Conservation (phyloP, 2,329 filamentous ascomycete genomes). For the Raffaelea albimanens region DNA sequence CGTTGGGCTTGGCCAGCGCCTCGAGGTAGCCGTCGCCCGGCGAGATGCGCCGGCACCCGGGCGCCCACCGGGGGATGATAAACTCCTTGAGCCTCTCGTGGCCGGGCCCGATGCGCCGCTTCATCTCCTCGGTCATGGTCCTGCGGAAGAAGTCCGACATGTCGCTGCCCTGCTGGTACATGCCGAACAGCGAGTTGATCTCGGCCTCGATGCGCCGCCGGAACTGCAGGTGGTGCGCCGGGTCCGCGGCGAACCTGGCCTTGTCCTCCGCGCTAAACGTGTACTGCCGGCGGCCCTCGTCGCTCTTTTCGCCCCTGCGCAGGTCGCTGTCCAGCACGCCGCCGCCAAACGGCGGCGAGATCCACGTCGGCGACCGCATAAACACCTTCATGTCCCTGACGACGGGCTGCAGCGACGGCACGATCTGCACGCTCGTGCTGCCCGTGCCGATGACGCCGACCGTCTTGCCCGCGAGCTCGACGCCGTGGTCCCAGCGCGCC, state of each 20-base stretch:
- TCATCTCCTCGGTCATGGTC: conserved; percentile 32
- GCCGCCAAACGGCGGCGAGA: conserved; percentile 8
- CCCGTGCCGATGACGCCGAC: conserved; percentile 22
- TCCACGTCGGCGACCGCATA: conserved; percentile 12
- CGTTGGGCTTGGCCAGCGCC: conserved; percentile 33
- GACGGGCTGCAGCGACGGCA: conserved; percentile 14
- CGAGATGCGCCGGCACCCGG: conserved; percentile 32
- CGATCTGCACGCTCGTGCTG: conserved; percentile 20
- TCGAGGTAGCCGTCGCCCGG: conserved; percentile 33
- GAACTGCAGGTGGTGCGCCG: conserved; percentile 9
- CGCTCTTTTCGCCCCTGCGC: conserved; percentile 15
- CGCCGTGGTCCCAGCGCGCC: conserved; percentile 17
- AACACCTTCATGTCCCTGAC: conserved; percentile 10
- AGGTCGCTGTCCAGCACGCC: conserved; percentile 19
- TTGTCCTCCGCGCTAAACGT: conserved; percentile 14
- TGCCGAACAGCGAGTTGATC: conserved; percentile 13
- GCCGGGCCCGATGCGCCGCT: conserved; percentile 28
- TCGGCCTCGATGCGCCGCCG: conserved; percentile 9
- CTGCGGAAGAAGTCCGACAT: conserved; percentile 28
- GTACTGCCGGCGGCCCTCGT: conserved; percentile 29
- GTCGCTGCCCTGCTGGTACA: conserved; percentile 25
- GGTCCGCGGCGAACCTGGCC: conserved; percentile 7
- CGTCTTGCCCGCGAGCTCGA: conserved; percentile 15
- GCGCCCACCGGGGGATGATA: conserved; percentile 34
- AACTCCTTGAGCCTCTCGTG: conserved; percentile 30